phyloP scores from a whole-genome alignment of 768 basidiomycete species.

The Macrolepiota dolichaula region DNA sequence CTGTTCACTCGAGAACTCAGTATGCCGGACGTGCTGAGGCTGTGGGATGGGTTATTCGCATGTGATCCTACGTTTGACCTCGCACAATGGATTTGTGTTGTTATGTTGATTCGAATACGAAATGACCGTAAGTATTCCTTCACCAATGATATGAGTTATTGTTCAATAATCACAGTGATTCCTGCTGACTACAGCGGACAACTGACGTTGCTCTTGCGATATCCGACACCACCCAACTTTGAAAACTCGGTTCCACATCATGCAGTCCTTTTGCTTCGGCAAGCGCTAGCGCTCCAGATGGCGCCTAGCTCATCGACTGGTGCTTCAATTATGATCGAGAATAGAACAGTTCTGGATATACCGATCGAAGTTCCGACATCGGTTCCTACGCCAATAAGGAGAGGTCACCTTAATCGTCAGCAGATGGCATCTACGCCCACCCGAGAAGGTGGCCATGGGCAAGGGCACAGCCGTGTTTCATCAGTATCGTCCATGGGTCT shows the following conservation, averaged over 20 bases:
- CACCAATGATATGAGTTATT: neutral
- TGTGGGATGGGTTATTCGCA: slow-evolving; percentile 98
- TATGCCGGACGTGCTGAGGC: slow-evolving; percentile 71
- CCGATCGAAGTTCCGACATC: slow-evolving; percentile 61
- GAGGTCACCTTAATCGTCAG: slow-evolving; percentile 15
- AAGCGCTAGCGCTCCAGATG: slow-evolving; percentile 78
- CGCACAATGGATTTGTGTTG: slow-evolving; percentile 84
- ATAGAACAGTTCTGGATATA: slow-evolving; percentile 73
- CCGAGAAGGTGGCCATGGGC: slow-evolving; percentile 13
- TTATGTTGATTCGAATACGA: slow-evolving; percentile 93
- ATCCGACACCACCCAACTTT: slow-evolving; percentile 55
- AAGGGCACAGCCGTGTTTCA: slow-evolving; percentile 34
- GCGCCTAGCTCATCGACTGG: slow-evolving; percentile 74
- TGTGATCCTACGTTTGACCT: slow-evolving; percentile 77
- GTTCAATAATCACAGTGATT: slow-evolving; percentile 52
- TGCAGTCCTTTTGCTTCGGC: slow-evolving; percentile 69
- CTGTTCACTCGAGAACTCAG: slow-evolving; percentile 92
- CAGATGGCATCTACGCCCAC: slow-evolving; percentile 18
- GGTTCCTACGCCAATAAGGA: slow-evolving; percentile 8
- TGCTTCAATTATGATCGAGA: slow-evolving; percentile 77
- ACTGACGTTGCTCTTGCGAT: slow-evolving; percentile 81
- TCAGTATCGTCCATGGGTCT: slow-evolving; percentile 47
- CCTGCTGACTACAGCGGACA: slow-evolving; percentile 84
- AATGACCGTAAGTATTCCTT: slow-evolving; percentile 65
- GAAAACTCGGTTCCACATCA: slow-evolving; percentile 46